Evolutionary conservation across 2,329 filamentous ascomycete species (phyloP), one percentile per base, ranked within the genome.

Genomic region (Diaporthe capsici): DNA sequence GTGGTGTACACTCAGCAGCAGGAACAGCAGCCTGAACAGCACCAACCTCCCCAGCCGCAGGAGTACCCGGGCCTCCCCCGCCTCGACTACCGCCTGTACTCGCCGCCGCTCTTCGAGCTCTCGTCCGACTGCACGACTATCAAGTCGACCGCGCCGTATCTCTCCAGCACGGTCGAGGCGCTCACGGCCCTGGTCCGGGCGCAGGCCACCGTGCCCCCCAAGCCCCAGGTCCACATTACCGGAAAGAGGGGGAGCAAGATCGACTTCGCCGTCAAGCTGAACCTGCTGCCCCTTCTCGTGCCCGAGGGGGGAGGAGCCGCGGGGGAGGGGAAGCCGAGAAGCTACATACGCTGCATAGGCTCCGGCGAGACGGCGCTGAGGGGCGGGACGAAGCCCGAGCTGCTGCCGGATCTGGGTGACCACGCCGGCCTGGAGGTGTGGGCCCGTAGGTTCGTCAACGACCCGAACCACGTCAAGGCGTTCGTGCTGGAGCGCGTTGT

Each of bases 221-320:
- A 91, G 79, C 89, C 87, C 0, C 84, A 88, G 76, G 85, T 91
- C 31, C 84, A 87, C 72, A 85, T 91, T 71, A 83, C 83, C 4
- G 89, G 89, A 60, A 86, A 82, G 44, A 85, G 86, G 42, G 83
- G 84, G n/a, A 80, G 82, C 75, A 82, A 80, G 77, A 78, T 87
- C 44, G 89, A 91, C 80, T 91, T 91, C 78, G 85, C 87, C 74
- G 81, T 91, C 75, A 87, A 86, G 79, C 82, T 91, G 57, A 91
- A 91, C 80, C 82, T 90, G 25, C 88, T 91, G 87, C 84, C 82
- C 65, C 82, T 91, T 15, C 83, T 91, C 7, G 84, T 90, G 2
- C 85, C 88, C 0, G 86, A 88, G 3, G 57, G 28, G 1, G 57
- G 28, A 28, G 7, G 42, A 39, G 5, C 61, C 8, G 42, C 5